A percentile compares a stretch with the other conserved stretches of the same genome.
Evolutionary conservation across 2,329 filamentous ascomycete species (phyloP).

Genomic region (Hyphodiscus sp.): DNA sequence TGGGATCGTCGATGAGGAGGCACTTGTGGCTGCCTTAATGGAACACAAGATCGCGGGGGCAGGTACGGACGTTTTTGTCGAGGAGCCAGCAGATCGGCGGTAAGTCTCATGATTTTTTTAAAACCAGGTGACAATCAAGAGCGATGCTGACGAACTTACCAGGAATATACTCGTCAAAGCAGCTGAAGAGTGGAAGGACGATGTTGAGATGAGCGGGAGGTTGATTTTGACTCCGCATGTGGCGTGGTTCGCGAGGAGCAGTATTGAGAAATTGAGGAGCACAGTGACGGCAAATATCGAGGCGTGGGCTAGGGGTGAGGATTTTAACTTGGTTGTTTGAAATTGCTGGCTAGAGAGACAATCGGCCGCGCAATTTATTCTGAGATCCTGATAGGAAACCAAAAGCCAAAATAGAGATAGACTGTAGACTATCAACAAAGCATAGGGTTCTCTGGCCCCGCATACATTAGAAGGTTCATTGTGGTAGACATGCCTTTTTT

Average conservation of each 20-base stretch:
- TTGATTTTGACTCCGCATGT: constrained; percentile 46
- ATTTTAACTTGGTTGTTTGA: constrained; percentile 13
- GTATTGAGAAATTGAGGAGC: constrained; percentile 38
- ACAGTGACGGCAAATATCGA: constrained; percentile 42
- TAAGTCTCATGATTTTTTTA: too few species aligned
- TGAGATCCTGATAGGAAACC: not conserved
- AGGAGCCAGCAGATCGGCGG: constrained; percentile 36
- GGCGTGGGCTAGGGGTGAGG: constrained; percentile 33
- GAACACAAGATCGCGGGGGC: constrained; percentile 24
- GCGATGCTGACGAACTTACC: too few species aligned
- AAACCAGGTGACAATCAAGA: too few species aligned
- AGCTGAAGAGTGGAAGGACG: constrained; percentile 9
- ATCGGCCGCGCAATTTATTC: too few species aligned
- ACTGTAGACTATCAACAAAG: not conserved
- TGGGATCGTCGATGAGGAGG: constrained; percentile 27
- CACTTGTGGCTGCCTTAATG: constrained; percentile 25
- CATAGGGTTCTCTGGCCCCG: too few species aligned
- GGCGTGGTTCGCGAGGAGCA: constrained; percentile 45
- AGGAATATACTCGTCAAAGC: constrained; percentile 14
- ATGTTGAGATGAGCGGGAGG: constrained; percentile 35
- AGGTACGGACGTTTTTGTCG: constrained; percentile 28
- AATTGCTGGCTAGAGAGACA: not conserved
- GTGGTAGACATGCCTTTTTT: too few species aligned
- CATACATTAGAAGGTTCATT: too few species aligned
- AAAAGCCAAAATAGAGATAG: not conserved